Evolutionary conservation across 179 eudicot genomes (phyloP), one percentile per base, ranked within the genome.

Genomic region (Actinidia chinensis): DNA sequence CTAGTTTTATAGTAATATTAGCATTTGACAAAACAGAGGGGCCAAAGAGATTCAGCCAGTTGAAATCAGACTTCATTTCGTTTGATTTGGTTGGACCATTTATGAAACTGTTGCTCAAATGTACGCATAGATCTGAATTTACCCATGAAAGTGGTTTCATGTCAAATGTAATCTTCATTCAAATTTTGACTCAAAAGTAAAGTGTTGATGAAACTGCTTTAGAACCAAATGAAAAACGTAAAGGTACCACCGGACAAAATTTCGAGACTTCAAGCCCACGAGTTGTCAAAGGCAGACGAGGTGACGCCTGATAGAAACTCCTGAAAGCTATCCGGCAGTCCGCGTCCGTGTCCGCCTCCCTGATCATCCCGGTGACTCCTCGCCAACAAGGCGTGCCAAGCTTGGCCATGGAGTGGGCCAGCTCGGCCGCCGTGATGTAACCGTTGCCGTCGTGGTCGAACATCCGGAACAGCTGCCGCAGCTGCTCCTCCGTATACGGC

Each of bases 361-460:
- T 82, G 59, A 90, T 90, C 94, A 90, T 90, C 75, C 89, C 94
- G 0, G 94, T 90, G 44, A 90, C 84, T 90, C 94, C 79, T 87
- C 91, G 90, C 88, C 4, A 88, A 89, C 82, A 90, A 72, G 0
- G 94, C 91, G 55, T 90, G 94, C 94, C 94, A 0, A 90, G 87
- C 79, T 82, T 85, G 1, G 91, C 94, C 94, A 90, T 90, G 8
- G 92, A 90, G 48, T 89, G 92, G 1, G 92, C 94, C 84, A 90
- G 67, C 83, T 89, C 94, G 0, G 89, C 90, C 23, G 92, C 94
- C 2, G 94, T 90, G 4, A 90, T 89, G 47, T 60, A 87, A 5
- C 94, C 94, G 22, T 90, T 86, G 1, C 95, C 98, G 33, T 95
- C 99, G n/a, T 93, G 81, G 65, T 95, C 98, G 46, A 95, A 95